A percentile compares a stretch with the other conserved stretches of the same genome.
These are phyloP conservation scores for Solanum clarkiae DNA, from an alignment of 257 asterid genomes.

Conservation along the genomic window DNA sequence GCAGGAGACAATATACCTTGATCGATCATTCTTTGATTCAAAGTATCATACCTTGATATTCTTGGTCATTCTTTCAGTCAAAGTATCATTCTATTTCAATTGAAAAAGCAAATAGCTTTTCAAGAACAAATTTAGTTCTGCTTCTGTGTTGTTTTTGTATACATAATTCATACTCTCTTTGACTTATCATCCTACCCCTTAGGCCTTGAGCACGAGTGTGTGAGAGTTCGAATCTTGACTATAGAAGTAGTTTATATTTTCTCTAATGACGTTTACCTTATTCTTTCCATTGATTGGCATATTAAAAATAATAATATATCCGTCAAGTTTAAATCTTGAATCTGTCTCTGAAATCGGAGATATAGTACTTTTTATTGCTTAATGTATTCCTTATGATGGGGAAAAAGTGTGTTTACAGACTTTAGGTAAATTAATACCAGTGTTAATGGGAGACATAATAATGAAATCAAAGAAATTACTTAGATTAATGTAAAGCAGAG, in stretches of 20 bases:
- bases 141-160: no score
- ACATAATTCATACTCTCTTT: no score
- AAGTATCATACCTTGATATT: no score
- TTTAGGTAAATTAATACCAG: neutral
- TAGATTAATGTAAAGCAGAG: neutral
- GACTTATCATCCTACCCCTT: neutral
- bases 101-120: no score
- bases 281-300: neutral
- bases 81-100: no score
- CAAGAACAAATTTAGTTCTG: no score
- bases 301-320: rapidly evolving
- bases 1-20: no score
- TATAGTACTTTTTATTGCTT: neutral
- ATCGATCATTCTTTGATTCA: no score
- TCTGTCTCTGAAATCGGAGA: rapidly evolving
- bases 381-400: neutral
- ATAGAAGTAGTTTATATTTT: neutral
- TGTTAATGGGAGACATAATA: neutral
- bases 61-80: no score
- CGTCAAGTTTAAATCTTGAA: rapidly evolving
- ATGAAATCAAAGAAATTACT: neutral
- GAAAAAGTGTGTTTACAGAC: neutral
- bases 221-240: neutral
- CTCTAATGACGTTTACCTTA: neutral
- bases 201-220: neutral